Base-by-base conservation (phyloP, 2,329 filamentous ascomycete species). In the Cyclaneusma minus region DNA sequence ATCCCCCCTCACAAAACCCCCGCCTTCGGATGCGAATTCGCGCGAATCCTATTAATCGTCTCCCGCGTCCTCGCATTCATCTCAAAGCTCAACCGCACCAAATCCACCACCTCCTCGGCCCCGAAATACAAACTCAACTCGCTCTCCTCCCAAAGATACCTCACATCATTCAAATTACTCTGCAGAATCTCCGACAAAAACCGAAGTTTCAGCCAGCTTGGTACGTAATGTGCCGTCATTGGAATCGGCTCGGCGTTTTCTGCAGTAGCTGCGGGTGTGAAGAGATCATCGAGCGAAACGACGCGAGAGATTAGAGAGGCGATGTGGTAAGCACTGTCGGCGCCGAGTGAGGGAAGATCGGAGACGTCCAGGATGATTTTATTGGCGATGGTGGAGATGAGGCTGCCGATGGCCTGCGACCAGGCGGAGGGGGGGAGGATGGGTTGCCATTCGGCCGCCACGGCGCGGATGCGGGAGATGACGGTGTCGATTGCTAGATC, bases 111-210 rank as follows among this genome's bases (percentile, higher is more conserved):
- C 50, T 76, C 70, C 4, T 61, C 60, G 6, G 54, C 58, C 1
- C 62, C 57, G 38, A 75, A 76, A 44, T 74, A 71, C 19, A 74
- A 44, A 35, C 68, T 72, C 21, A 77, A 51, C 44, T 75, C 69
- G 46, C 68, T 70, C 35, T 77, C 69, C 39, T 64, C 58, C 71
- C 71, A 77, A 19, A 77, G 47, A 35, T 57, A 74, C 30, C 56
- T 58, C 29, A 77, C 64, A 34, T 76, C 71, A 34, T 63, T 64
- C 28, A 76, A 52, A 40, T 76, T 74, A 37, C 68, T 73, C 51
- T 77, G 70, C 36, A 77, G 52, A 15, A 76, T 62, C 44, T 76
- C 65, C 34, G 63, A 64, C 11, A 77, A 53, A 38, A 67, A 76
- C 47, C 74, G 68, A 32, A 77, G 56, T 25, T 69, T 60, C 31